These are phyloP conservation scores for Monosporascus sp. DNA, from an alignment of 2,329 filamentous ascomycete species.

Conservation along the genomic window DNA sequence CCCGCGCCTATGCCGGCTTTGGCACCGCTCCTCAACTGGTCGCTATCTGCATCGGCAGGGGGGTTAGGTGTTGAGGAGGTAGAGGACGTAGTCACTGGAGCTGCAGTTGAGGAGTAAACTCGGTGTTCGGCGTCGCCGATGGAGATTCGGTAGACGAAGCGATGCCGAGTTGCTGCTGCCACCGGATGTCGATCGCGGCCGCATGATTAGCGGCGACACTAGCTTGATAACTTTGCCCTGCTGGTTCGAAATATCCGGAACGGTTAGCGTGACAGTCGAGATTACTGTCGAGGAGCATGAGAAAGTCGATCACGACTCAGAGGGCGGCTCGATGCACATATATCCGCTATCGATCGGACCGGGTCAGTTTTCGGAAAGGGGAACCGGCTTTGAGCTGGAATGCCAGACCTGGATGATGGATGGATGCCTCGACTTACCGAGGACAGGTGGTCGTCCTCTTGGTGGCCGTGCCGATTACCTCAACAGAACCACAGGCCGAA, in stretches of 20 bases:
- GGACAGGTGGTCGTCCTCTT: conserved; percentile 8
- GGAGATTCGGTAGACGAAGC: not conserved
- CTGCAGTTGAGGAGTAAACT: not conserved
- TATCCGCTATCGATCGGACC: conserved; percentile 1
- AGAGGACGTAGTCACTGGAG: not conserved
- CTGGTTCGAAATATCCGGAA: conserved; percentile 6
- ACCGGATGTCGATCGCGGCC: conserved; percentile 5
- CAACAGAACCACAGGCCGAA: conserved; percentile 2
- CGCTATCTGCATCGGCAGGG: not conserved
- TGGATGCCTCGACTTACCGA: conserved; percentile 1
- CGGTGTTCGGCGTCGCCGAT: not conserved
- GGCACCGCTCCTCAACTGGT: not conserved
- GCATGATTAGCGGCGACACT: conserved; percentile 2
- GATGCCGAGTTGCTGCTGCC: conserved; percentile 6
- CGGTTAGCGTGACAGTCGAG: conserved; percentile 1
- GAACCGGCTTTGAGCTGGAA: not conserved
- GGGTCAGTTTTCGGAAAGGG: not conserved
- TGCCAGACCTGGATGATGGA: not conserved
- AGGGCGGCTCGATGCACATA: conserved; percentile 1
- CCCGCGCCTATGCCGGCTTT: conserved; percentile 1
- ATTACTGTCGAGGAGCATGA: conserved; percentile 2
- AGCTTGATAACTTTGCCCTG: conserved; percentile 2
- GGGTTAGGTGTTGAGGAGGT: not conserved
- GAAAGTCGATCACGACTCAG: conserved; percentile 8
- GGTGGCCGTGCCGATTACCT: conserved; percentile 1